These are phyloP conservation scores for Diplodia scrobiculata DNA, from an alignment of 2,329 filamentous ascomycete genomes.

Conservation along the genomic window DNA sequence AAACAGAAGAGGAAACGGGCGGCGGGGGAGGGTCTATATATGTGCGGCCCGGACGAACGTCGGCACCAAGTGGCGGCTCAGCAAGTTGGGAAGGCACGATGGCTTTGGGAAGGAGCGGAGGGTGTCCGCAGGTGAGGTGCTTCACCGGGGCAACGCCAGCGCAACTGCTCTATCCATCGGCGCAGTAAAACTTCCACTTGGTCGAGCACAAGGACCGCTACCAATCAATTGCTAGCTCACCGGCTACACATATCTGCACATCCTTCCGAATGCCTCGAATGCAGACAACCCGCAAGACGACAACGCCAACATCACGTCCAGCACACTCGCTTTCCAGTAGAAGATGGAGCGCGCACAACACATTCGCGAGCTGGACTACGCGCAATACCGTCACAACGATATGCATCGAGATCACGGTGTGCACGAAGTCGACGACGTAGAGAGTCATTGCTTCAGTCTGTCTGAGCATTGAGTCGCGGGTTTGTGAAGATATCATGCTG, in stretches of 20 bases:
- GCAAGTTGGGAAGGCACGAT: background rate
- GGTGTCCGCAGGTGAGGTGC: too few relatives aligned
- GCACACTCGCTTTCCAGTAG: background rate
- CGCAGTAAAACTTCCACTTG: background rate
- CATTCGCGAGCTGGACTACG: background rate
- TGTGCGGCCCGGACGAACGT: background rate
- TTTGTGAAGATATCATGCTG: too few relatives aligned
- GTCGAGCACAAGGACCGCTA: background rate
- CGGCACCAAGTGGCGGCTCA: background rate
- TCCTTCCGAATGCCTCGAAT: too few relatives aligned
- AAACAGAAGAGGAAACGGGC: background rate
- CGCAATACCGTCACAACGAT: too few relatives aligned
- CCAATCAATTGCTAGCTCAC: background rate
- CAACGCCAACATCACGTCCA: too few relatives aligned
- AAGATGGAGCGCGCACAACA: background rate
- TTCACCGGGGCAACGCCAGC: too few relatives aligned
- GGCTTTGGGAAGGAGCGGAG: background rate
- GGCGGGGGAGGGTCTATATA: background rate
- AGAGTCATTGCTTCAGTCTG: background rate
- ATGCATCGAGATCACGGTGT: too few relatives aligned
- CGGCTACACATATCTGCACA: too few relatives aligned
- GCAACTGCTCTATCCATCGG: background rate
- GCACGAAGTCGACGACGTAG: background rate
- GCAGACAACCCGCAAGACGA: too few relatives aligned
- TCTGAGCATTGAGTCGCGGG: background rate